A percentile compares a stretch with the other conserved stretches of the same genome.
Evolutionary conservation across 768 basidiomycete species (phyloP).

Genomic region (Rhodotorula sphaerocarpa): DNA sequence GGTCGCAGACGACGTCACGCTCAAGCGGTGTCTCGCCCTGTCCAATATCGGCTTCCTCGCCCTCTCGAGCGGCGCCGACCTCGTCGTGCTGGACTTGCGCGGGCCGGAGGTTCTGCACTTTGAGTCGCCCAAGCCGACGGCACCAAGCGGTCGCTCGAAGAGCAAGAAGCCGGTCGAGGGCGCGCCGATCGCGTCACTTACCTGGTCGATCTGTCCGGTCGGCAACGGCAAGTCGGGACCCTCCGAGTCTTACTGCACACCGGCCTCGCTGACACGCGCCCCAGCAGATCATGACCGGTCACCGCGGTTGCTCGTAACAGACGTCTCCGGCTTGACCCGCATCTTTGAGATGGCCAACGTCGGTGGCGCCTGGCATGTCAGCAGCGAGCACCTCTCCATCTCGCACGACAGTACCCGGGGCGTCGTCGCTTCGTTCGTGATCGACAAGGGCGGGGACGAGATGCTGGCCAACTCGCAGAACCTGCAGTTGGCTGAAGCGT

Average conservation of each 20-base stretch:
- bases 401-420: slow-evolving; percentile 44
- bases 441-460: slow-evolving; percentile 40
- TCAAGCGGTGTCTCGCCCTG: slow-evolving; percentile 51
- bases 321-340: slow-evolving; percentile 54
- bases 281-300: slow-evolving; percentile 46
- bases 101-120: slow-evolving; percentile 62
- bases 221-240: slow-evolving; percentile 50
- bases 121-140: slow-evolving; percentile 42
- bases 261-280: too few relatives aligned
- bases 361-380: slow-evolving; percentile 46
- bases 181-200: slow-evolving; percentile 52
- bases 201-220: slow-evolving; percentile 60
- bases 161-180: slow-evolving; percentile 47
- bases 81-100: slow-evolving; percentile 65
- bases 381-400: slow-evolving; percentile 42
- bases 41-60: slow-evolving; percentile 77
- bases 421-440: slow-evolving; percentile 43
- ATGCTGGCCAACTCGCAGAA: slow-evolving; percentile 14
- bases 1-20: background rate
- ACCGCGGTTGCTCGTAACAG: slow-evolving; percentile 57
- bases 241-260: background rate
- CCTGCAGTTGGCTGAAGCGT: slow-evolving; percentile 25
- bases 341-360: slow-evolving; percentile 53
- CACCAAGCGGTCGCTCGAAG: slow-evolving; percentile 42
- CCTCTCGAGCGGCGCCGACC: slow-evolving; percentile 55